These are phyloP conservation scores for Blastomyces gilchristii DNA, from an alignment of 2,329 filamentous ascomycete genomes.

Conservation along the genomic window DNA sequence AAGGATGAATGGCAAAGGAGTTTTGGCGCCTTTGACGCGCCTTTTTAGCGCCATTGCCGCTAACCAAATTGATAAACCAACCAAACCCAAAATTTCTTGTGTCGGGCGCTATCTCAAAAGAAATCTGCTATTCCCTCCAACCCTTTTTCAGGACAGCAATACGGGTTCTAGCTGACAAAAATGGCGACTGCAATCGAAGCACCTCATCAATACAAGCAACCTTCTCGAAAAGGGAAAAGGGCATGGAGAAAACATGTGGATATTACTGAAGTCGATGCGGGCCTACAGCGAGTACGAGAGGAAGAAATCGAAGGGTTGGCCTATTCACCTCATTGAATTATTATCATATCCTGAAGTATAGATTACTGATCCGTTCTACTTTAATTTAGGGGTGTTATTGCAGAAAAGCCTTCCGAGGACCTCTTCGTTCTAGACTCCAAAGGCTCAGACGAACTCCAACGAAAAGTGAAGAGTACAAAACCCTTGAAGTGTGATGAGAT, in stretches of 20 bases:
- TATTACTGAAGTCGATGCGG: slow-evolving; percentile 71
- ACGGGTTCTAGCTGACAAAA: slow-evolving; percentile 5
- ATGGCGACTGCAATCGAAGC: slow-evolving; percentile 40
- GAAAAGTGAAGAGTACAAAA: slow-evolving; percentile 60
- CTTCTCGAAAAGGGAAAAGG: slow-evolving; percentile 94
- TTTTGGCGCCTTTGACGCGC: slow-evolving; percentile 21
- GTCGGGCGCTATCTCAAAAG: slow-evolving; percentile 13
- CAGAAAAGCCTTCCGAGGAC: slow-evolving; percentile 70
- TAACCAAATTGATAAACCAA: slow-evolving; percentile 20
- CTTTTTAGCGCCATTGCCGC: slow-evolving; percentile 23
- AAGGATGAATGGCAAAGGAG: neutral
- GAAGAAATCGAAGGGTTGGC: slow-evolving; percentile 79
- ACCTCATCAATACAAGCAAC: slow-evolving; percentile 73
- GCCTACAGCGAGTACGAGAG: slow-evolving; percentile 72
- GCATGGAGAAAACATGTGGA: slow-evolving; percentile 99
- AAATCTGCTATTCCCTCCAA: slow-evolving; percentile 11
- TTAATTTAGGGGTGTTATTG: slow-evolving; percentile 60
- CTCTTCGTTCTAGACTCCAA: slow-evolving; percentile 75
- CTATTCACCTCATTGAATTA: slow-evolving; percentile 4
- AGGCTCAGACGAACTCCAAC: slow-evolving; percentile 57
- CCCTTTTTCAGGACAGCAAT: neutral
- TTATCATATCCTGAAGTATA: slow-evolving; percentile 11
- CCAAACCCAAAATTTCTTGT: slow-evolving; percentile 7
- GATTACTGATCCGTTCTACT: slow-evolving; percentile 12
- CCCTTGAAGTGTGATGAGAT: slow-evolving; percentile 85